Evolutionary conservation across 495 filamentous ascomycete species (phyloP).

Genomic region (Xylaria grammica): DNA sequence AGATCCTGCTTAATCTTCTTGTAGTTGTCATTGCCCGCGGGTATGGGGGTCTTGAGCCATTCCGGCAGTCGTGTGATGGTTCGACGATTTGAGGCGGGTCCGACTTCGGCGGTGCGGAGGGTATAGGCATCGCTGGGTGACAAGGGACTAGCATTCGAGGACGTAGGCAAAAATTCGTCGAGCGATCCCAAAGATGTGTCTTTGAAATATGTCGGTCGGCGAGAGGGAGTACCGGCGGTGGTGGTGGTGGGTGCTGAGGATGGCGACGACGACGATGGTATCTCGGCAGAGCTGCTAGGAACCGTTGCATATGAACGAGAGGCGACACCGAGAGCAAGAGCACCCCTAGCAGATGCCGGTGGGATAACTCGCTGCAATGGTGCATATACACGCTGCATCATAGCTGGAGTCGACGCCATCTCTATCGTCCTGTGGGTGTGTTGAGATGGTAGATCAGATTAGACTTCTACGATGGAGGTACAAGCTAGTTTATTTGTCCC

Average conservation of each 20-base stretch:
- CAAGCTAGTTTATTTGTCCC: no score
- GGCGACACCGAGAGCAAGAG: neutral
- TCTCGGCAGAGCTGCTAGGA: constrained; percentile 28
- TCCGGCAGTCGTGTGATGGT: constrained; percentile 89
- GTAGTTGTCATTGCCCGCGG: constrained; percentile 73
- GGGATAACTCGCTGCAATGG: constrained; percentile 33
- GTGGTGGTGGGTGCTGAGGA: neutral
- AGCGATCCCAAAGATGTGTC: constrained; percentile 88
- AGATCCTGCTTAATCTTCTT: constrained; percentile 94
- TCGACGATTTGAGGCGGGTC: constrained; percentile 78
- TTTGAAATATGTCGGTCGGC: constrained; percentile 73
- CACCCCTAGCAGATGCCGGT: constrained; percentile 19
- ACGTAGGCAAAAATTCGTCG: constrained; percentile 73
- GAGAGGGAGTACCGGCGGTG: constrained; percentile 19
- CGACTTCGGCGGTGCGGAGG: constrained; percentile 80
- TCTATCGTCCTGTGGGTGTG: neutral
- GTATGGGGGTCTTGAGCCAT: constrained; percentile 97
- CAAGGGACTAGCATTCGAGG: constrained; percentile 44
- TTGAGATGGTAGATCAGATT: neutral
- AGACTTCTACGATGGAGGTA: neutral
- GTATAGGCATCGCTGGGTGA: constrained; percentile 64
- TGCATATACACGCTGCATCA: constrained; percentile 29
- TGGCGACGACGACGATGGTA: constrained; percentile 21
- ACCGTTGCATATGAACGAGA: constrained; percentile 38
- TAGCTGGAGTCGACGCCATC: constrained; percentile 32